Evolutionary conservation across 257 asterid genomes (phyloP).

Genomic region (Sherardia arvensis): DNA sequence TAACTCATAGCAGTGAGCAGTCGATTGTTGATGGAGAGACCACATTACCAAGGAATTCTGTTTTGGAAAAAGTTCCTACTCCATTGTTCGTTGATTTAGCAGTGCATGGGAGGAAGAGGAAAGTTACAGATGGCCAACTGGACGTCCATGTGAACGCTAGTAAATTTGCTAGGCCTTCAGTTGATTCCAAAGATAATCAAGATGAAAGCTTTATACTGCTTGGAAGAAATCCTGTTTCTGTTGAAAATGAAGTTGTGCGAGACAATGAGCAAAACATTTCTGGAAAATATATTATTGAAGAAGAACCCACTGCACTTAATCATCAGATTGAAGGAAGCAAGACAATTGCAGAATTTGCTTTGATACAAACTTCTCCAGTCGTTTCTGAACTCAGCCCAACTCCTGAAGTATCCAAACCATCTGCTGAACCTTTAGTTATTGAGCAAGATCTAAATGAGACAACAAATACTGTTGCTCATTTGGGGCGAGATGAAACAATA

Average conservation of each 20-base stretch:
- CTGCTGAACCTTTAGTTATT: constrained; percentile 1
- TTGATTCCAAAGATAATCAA: constrained; percentile 18
- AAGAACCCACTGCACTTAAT: constrained; percentile 22
- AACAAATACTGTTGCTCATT: constrained; percentile 1
- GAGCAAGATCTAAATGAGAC: constrained; percentile 4
- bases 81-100: constrained; percentile 22
- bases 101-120: constrained; percentile 36
- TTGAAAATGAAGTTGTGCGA: constrained; percentile 19
- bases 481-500: not conserved
- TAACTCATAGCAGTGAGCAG: constrained; percentile 12
- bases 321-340: constrained; percentile 20
- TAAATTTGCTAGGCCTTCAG: constrained; percentile 7
- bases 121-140: constrained; percentile 22
- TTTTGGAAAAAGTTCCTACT: not conserved
- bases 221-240: constrained; percentile 25
- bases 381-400: constrained; percentile 16
- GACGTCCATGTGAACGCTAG: constrained; percentile 18
- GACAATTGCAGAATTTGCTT: constrained; percentile 36
- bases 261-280: constrained; percentile 20
- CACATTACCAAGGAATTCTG: not conserved
- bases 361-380: constrained; percentile 19
- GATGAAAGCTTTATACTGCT: constrained; percentile 7
- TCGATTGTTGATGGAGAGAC: constrained; percentile 18
- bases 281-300: constrained; percentile 17
- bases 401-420: constrained; percentile 3